phyloP scores from a whole-genome alignment of 768 basidiomycete genomes.

The Galerina sulciceps region DNA sequence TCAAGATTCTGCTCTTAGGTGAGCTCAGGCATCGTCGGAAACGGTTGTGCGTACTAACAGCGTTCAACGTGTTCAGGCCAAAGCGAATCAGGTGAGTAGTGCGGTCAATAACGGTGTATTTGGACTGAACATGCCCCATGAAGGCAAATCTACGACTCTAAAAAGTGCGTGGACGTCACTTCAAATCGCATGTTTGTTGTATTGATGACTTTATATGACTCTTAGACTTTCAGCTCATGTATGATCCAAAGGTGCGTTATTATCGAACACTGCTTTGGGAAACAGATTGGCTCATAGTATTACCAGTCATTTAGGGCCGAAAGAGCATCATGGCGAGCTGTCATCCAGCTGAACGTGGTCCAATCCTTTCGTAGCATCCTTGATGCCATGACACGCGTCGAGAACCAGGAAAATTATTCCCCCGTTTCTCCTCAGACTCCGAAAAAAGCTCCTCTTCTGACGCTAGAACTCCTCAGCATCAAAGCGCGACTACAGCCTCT shows the following conservation, averaged over 20 bases:
- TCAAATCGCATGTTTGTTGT: background rate
- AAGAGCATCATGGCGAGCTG: slow-evolving; percentile 65
- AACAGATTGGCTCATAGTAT: background rate
- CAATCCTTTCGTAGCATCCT: slow-evolving; percentile 69
- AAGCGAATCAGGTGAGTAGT: slow-evolving; percentile 73
- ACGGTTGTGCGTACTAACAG: background rate
- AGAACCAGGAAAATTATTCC: slow-evolving; percentile 18
- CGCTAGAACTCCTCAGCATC: slow-evolving; percentile 52
- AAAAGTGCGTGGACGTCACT: slow-evolving; percentile 59
- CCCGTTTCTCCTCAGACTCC: slow-evolving; percentile 20
- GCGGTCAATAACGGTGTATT: background rate
- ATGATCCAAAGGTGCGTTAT: slow-evolving; percentile 54
- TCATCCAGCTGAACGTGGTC: slow-evolving; percentile 75
- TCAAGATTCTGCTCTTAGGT: slow-evolving; percentile 70
- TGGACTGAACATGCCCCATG: slow-evolving; percentile 1
- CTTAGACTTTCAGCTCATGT: slow-evolving; percentile 67
- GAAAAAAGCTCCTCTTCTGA: slow-evolving; percentile 37
- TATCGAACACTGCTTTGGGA: background rate
- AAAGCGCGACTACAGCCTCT: slow-evolving; percentile 66
- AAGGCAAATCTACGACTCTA: slow-evolving; percentile 81
- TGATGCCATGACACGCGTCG: slow-evolving; percentile 49
- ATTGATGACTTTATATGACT: background rate
- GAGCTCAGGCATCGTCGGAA: slow-evolving; percentile 16
- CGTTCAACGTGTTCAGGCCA: slow-evolving; percentile 50
- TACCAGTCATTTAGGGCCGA: slow-evolving; percentile 59